Percentiles rank a stretch among this genome's conserved stretches.
These are phyloP conservation scores for Meira miltonrushii DNA, from an alignment of 1,284 basidiomycete genomes.

Conservation along the genomic window DNA sequence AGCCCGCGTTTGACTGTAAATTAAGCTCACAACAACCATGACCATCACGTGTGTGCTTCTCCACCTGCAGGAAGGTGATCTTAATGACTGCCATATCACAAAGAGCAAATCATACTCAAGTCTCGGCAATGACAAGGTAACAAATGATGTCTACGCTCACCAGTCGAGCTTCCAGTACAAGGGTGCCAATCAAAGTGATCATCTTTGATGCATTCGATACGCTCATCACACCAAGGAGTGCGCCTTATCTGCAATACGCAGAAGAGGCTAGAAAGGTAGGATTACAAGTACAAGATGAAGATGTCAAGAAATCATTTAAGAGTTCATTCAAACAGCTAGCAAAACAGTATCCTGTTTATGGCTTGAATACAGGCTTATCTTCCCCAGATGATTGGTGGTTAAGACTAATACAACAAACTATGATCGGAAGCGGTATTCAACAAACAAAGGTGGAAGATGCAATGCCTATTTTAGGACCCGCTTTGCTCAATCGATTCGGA, in stretches of 20 bases:
- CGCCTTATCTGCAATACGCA: conserved; percentile 8
- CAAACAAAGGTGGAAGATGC: background rate
- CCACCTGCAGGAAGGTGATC: too few species aligned
- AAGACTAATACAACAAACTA: conserved; percentile 2
- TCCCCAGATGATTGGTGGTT: conserved; percentile 7
- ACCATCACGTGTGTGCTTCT: too few species aligned
- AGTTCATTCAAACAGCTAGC: conserved; percentile 2
- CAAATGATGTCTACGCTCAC: too few species aligned
- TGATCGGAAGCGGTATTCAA: background rate
- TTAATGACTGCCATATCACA: too few species aligned
- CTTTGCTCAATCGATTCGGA: conserved; percentile 3
- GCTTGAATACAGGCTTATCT: background rate
- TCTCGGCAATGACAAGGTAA: too few species aligned
- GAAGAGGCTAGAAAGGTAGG: conserved; percentile 9
- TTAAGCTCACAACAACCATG: too few species aligned
- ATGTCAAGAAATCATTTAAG: conserved; percentile 4
- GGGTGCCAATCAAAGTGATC: conserved; percentile 7
- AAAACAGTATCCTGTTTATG: conserved; percentile 3
- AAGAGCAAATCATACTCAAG: too few species aligned
- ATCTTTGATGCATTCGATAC: conserved; percentile 13
- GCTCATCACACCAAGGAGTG: conserved; percentile 2
- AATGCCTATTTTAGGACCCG: background rate
- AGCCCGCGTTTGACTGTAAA: too few species aligned
- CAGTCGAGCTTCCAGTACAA: background rate
- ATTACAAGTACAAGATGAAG: background rate